phyloP scores from a whole-genome alignment of 768 basidiomycete species.

The Harrya chromipes region DNA sequence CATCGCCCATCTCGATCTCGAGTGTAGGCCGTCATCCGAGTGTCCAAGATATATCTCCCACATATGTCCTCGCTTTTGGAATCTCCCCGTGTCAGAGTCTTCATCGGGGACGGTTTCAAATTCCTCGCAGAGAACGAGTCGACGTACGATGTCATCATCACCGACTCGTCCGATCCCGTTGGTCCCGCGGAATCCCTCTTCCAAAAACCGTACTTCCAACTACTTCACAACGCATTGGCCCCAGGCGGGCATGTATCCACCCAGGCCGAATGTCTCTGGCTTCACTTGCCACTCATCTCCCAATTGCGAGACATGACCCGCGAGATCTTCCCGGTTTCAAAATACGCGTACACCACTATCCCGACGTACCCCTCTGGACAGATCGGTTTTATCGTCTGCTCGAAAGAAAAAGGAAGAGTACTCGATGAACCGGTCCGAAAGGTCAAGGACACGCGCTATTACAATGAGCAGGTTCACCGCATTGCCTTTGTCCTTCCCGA shows the following conservation, averaged over 20 bases:
- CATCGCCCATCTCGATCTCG: background rate
- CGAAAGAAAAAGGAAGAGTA: slow-evolving; percentile 69
- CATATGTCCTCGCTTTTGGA: slow-evolving; percentile 86
- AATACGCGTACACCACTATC: slow-evolving; percentile 95
- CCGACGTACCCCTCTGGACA: slow-evolving; percentile 99
- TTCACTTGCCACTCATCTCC: slow-evolving; percentile 85
- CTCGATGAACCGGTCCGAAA: slow-evolving; percentile 71
- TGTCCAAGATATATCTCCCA: slow-evolving; percentile 90
- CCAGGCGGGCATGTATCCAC: slow-evolving; percentile 93
- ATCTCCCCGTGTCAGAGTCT: slow-evolving; percentile 77
- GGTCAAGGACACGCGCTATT: slow-evolving; percentile 75
- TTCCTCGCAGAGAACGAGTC: slow-evolving; percentile 86
- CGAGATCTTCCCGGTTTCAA: slow-evolving; percentile 71
- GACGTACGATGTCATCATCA: slow-evolving; percentile 96
- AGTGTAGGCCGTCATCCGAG: slow-evolving; percentile 82
- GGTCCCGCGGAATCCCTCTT: slow-evolving; percentile 94
- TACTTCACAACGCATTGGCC: slow-evolving; percentile 84
- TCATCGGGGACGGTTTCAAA: slow-evolving; percentile 95
- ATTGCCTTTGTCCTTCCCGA: slow-evolving; percentile 91
- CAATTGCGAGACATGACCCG: slow-evolving; percentile 67
- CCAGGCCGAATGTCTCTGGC: slow-evolving; percentile 94
- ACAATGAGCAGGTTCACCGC: slow-evolving; percentile 76
- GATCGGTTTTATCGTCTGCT: slow-evolving; percentile 91
- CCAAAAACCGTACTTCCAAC: slow-evolving; percentile 95
- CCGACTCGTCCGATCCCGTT: slow-evolving; percentile 97